Conservation (phyloP, 345 rosid species). For the Murraya paniculata region DNA sequence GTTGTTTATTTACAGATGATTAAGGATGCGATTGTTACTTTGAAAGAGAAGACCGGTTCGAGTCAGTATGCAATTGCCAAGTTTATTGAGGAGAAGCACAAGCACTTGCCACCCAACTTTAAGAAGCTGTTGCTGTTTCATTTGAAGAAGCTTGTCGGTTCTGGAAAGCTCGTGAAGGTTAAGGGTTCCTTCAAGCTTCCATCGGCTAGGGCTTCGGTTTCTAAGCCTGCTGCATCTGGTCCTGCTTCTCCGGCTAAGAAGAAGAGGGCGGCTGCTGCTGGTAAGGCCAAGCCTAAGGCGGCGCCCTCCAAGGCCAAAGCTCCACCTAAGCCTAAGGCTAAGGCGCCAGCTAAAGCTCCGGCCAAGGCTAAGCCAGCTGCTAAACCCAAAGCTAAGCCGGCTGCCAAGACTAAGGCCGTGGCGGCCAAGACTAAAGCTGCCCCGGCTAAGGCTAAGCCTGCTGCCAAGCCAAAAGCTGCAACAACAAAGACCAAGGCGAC, state of each 20-base stretch:
- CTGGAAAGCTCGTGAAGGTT: constrained; percentile 67
- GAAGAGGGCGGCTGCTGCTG: constrained; percentile 33
- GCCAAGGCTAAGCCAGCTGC: constrained; percentile 12
- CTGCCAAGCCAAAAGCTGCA: constrained; percentile 34
- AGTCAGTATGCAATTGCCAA: constrained; percentile 86
- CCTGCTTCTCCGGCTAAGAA: constrained; percentile 34
- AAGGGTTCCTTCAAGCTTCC: constrained; percentile 76
- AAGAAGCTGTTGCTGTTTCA: constrained; percentile 63
- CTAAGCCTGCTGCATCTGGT: constrained; percentile 22
- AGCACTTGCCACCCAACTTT: constrained; percentile 54
- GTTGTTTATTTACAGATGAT: constrained; percentile 52
- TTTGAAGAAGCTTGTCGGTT: constrained; percentile 64
- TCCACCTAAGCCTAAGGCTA: constrained; percentile 22
- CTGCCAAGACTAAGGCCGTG: constrained; percentile 30
- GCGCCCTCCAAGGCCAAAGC: constrained; percentile 41
- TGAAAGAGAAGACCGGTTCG: constrained; percentile 88
- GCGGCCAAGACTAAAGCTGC: constrained; percentile 37
- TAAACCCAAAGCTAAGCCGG: constrained; percentile 28
- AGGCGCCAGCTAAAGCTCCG: constrained; percentile 13
- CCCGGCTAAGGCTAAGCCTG: constrained; percentile 47
- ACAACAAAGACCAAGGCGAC: constrained; percentile 29
- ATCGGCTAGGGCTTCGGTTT: constrained; percentile 29
- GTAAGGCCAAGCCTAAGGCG: constrained; percentile 39
- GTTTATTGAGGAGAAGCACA: constrained; percentile 76
- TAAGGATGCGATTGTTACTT: constrained; percentile 56